Base-by-base conservation (phyloP, 2,329 filamentous ascomycete genomes). In the Claviceps capensis region DNA sequence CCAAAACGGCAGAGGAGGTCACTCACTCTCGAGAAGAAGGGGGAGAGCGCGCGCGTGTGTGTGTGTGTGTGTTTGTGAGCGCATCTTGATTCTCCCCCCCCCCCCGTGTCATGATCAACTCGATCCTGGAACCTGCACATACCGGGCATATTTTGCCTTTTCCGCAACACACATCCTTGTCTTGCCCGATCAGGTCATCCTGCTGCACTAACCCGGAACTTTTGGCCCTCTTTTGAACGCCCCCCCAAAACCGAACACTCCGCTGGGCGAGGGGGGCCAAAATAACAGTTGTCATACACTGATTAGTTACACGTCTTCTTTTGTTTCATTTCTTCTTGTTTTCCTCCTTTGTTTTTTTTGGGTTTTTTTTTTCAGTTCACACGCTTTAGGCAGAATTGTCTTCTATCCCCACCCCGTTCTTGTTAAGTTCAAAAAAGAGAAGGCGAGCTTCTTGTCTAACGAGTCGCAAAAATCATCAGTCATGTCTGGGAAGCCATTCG, bases 401-500 rank as follows among this genome's bases (percentile, higher is more conserved):
- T 16, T 8, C 30, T n/a, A 7, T 16, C 14, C 3, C 14, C 23
- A n/a, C 43, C 19, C 16, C 6, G 11, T 19, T n/a, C 13, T 37
- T 34, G 16, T 47, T 19, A 26, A 17, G 22, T 17, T 3, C 37
- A 22, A 36, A 49, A 34, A 34, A 11, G 9, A 34, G 30, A 9
- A n/a, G 40, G 19, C 26, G 5, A 16, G 19, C 46, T 16, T 63
- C 19, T 47, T 11, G 17, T 17, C 23, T 67, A 54, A 68, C 58
- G 56, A 52, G 56, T 61, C 51, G 59, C 58, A 56, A 57, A 23
- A 2, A 16, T 47, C 55, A 53, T 59, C 58, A 88, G 87, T 56
- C 86, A 95, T 67, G 91, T 97, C 55, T 96, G 89, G 88, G 91
- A 97, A 69, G 91, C 89, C 26, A 82, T 98, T 65, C 82, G 85